Conservation (phyloP, 2,329 filamentous ascomycete species). For the Erysiphe pulchra region DNA sequence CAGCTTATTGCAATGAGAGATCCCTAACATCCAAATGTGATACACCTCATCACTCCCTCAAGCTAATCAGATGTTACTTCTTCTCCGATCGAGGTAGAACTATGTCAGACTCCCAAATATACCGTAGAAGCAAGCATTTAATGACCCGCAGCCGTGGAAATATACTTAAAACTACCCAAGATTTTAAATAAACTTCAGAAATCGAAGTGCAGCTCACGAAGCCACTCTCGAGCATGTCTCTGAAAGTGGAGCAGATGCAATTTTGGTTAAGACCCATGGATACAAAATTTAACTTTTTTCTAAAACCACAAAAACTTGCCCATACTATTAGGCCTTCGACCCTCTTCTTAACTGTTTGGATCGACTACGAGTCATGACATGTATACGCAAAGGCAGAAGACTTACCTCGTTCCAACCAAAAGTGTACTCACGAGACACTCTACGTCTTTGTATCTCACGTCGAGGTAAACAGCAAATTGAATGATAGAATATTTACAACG, state of each 20-base stretch:
- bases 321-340: not conserved
- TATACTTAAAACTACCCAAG: no score
- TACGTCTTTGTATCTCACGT: not conserved
- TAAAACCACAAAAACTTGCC: not conserved
- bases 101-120: no score
- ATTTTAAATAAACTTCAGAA: not conserved
- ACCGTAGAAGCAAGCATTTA: no score
- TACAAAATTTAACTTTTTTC: not conserved
- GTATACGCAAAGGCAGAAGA: not conserved
- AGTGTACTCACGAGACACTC: not conserved
- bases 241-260: not conserved
- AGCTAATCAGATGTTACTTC: no score
- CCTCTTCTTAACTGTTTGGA: not conserved
- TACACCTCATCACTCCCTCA: no score
- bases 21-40: no score
- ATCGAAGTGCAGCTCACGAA: not conserved
- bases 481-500: not conserved
- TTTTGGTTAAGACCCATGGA: not conserved
- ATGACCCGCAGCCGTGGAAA: no score
- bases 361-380: not conserved
- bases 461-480: not conserved
- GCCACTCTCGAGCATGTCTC: not conserved
- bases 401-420: not conserved
- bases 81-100: no score
- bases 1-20: no score